Evolutionary conservation across 495 filamentous ascomycete genomes (phyloP), one percentile per base, ranked within the genome.

Genomic region (Penicillium egyptiacum): DNA sequence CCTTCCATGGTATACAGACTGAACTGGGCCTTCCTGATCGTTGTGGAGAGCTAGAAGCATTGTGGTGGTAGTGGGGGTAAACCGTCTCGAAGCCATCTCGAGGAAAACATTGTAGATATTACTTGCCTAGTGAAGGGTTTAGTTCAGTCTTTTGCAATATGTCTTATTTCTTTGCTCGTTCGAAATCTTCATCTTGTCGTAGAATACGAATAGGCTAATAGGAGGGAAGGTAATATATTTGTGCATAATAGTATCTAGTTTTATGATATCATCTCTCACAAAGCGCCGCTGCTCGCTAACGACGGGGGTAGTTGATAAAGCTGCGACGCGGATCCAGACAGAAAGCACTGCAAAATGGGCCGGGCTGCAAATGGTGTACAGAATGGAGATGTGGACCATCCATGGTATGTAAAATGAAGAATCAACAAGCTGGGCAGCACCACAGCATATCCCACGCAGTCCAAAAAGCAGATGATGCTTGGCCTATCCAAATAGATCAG

Each of bases 401-500:
- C 6, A 48, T 19, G 5, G 16, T 43, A 23, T 44, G 28, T 30
- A 33, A 28, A 46, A 46, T 23, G 30, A 30, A 31, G 9, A 47
- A 31, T 48, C n/a, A 33, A 31, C 26, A 48, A 20, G 28, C 26
- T 1, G 17, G 4, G 1, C 12, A 19, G 28, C 16, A 47, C 17
- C 16, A 12, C 4, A 9, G n/a, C 26, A 28, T 16, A 16, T 37
- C 30, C 19, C 17, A 37, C 45, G 12, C 30, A 4, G n/a, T 16
- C 25, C 16, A 17, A 14, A 46, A 30, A 33, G 49, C 22, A 19
- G 3, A 19, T 55, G 20, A 50, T 55, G 28, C 5, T 22, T 8
- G 14, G 25, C 8, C 53, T 68, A 85, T 33, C 77, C 83, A 71
- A 90, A 90, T 80, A 90, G 83, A 61, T 86, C 85, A 30, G 84